These are phyloP conservation scores for Talaromyces albobiverticillius DNA, from an alignment of 2,329 filamentous ascomycete species.

Conservation along the genomic window DNA sequence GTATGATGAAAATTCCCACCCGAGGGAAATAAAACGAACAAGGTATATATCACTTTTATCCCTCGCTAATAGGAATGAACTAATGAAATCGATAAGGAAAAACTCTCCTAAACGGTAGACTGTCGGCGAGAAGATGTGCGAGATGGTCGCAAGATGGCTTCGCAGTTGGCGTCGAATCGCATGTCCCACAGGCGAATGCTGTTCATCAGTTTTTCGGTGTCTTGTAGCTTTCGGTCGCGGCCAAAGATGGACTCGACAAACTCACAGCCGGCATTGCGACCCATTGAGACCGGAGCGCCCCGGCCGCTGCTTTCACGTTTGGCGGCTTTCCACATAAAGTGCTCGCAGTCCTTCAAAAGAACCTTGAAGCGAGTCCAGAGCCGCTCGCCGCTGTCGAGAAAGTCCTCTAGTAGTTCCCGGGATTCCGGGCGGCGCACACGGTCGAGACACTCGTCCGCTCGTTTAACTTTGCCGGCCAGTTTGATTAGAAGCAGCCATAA, in stretches of 20 bases:
- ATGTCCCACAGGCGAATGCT: conserved; percentile 84
- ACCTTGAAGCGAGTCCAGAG: conserved; percentile 81
- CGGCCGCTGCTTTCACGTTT: conserved; percentile 65
- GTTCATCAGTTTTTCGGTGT: conserved; percentile 91
- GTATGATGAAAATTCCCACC: conserved; percentile 2
- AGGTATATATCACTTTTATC: conserved; percentile 8
- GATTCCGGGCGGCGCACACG: conserved; percentile 71
- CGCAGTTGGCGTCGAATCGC: conserved; percentile 93
- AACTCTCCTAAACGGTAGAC: conserved; percentile 25
- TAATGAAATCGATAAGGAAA: neutral
- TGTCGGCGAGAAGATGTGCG: conserved; percentile 13
- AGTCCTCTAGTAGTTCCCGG: conserved; percentile 80
- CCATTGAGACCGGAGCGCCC: conserved; percentile 69
- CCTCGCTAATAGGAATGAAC: neutral
- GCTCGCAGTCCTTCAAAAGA: conserved; percentile 86
- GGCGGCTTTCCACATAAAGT: conserved; percentile 88
- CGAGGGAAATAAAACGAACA: conserved; percentile 5
- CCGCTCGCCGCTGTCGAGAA: conserved; percentile 83
- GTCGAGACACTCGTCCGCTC: conserved; percentile 73
- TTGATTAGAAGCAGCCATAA: conserved; percentile 95
- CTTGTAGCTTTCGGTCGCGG: conserved; percentile 81
- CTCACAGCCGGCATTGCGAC: conserved; percentile 87
- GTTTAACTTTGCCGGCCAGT: conserved; percentile 88
- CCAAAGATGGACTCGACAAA: conserved; percentile 97
- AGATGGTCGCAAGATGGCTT: conserved; percentile 68